Base-by-base conservation (phyloP, 257 asterid genomes). In the Vinca minor region DNA sequence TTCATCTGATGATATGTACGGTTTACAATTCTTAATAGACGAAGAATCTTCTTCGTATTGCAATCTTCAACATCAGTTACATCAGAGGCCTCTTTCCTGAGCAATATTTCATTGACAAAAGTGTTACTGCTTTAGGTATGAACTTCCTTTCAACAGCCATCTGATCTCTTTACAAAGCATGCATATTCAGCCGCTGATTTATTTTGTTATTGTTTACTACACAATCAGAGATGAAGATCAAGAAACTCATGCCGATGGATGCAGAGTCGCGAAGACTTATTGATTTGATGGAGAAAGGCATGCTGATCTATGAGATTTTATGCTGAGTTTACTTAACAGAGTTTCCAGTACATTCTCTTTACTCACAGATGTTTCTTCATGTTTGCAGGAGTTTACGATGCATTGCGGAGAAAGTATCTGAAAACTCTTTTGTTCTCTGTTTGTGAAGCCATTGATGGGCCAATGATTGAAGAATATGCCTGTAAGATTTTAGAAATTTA, bases 261-360 rank as follows among this genome's bases (percentile, higher is more conserved):
- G 89, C 90, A 55, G 98, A 92, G 76, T 88, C 98, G 23, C 95
- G 98, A 56, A 77, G 98, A 69, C 87, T 92, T 59, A 84, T 92
- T 74, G 98, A 89, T 68, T 89, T 95, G 95, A 89, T 92, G 95
- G 98, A 89, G 84, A 89, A 92, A 92, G 98, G 98, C 74, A 66
- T 65, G 71, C 25, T 63, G 42, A 65, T 62, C 59, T 58, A 54
- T 15, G 25, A 31, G 12, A 34, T 56, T 18, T 0, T 67, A 12
- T 71, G 39, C 59, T 45, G 34, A 31, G 1, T 70, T 32, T 47
- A n/a, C 52, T 60, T 28, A 41, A 60, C 59, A 41, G 26, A 44
- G 32, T 58, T 59, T 74, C 7, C 47, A n/a, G 15, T 12, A 14
- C 71, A 61, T 10, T 60, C 39, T 57, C 18, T 53, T 48, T 23